Evolutionary conservation across 2,329 filamentous ascomycete species (phyloP), one percentile per base, ranked within the genome.

Genomic region (Exophiala sideris): DNA sequence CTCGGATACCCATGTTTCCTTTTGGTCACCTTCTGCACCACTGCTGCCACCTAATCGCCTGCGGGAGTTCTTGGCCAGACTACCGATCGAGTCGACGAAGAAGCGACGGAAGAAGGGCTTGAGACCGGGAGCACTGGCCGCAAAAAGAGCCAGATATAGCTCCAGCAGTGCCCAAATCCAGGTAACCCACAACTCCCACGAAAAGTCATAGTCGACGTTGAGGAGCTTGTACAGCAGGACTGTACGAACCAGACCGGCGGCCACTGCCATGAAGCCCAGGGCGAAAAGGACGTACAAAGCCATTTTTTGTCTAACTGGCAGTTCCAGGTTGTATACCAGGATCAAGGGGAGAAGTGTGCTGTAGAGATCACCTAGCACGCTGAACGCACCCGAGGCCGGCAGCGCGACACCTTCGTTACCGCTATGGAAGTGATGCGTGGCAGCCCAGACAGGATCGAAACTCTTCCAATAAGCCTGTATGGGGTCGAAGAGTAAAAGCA

Each of bases 161-260:
- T 68, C 67, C n/a, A 68, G 53, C 2, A 65, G 56, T 2, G 62
- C 59, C 66, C 66, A 69, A 11, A 66, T 63, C 61, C 60, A 65
- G 21, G 57, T 62, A 3, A 60, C 54, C 52, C 57, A 64, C 21
- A 64, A 39, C 7, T 54, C 34, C 58, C 56, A 61, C 3, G 58
- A 62, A 21, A 61, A 61, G 45, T 64, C 62, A 35, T 58, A 63
- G 34, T 58, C 46, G 14, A 33, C 36, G 41, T 59, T 62, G 45
- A 62, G 24, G 18, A 62, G 8, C 3, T 50, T 46, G 54, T 57
- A 58, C 49, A 64, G 36, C n/a, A 60, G 42, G n/a, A 57, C 49
- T 2, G 58, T 62, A 45, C 63, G 40, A 3, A 61, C 45, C n/a
- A 60, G 53, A 5, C 62, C 62, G 3, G 59, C 57, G 3, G 47